Evolutionary conservation across 2,329 filamentous ascomycete species (phyloP).

Genomic region (Chalara sp.): DNA sequence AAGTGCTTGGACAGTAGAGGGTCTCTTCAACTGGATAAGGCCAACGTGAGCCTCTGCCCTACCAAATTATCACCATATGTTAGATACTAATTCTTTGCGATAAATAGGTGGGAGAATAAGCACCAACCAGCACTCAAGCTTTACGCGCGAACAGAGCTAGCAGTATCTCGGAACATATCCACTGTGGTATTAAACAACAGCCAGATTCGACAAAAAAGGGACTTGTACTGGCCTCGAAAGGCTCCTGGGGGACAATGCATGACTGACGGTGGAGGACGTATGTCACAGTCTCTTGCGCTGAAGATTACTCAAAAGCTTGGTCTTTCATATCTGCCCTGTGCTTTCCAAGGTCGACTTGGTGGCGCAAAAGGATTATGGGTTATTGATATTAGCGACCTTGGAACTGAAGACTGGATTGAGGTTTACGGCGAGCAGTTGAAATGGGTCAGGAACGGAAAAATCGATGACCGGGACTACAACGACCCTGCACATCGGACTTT

Average conservation of each 20-base stretch:
- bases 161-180: slow-evolving; percentile 34
- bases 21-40: slow-evolving; percentile 48
- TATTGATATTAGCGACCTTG: slow-evolving; percentile 41
- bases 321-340: slow-evolving; percentile 49
- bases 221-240: slow-evolving; percentile 8
- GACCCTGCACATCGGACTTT: slow-evolving; percentile 52
- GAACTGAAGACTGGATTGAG: slow-evolving; percentile 55
- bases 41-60: slow-evolving; percentile 14
- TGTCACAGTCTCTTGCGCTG: slow-evolving; percentile 54
- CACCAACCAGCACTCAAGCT: slow-evolving; percentile 46
- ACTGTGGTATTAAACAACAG: slow-evolving; percentile 35
- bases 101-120: slow-evolving; percentile 32
- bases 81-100: too few relatives aligned
- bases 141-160: slow-evolving; percentile 48
- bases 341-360: slow-evolving; percentile 63
- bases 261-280: slow-evolving; percentile 60
- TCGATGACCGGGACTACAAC: slow-evolving; percentile 16
- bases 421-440: slow-evolving; percentile 63
- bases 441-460: slow-evolving; percentile 45
- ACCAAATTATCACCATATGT: too few relatives aligned
- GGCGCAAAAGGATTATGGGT: slow-evolving; percentile 74
- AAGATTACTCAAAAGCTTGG: slow-evolving; percentile 45
- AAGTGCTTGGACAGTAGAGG: slow-evolving; percentile 20
- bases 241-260: slow-evolving; percentile 37
- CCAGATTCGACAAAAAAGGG: slow-evolving; percentile 36